Base-by-base conservation (phyloP, 179 eudicot species). In the Drosera spatulata region DNA sequence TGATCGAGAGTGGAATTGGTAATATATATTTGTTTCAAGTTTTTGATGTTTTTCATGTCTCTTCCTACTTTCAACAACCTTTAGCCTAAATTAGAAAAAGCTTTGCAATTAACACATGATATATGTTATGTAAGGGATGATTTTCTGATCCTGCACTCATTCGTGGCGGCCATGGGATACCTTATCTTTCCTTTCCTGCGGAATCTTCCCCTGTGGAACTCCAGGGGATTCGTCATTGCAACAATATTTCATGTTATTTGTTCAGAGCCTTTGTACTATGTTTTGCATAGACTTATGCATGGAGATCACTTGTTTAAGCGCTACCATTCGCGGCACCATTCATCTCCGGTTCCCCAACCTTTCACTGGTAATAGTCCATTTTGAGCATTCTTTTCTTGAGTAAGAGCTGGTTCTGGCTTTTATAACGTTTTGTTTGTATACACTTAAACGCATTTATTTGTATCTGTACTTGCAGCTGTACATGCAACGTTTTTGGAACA, bases 1-100 rank as follows among this genome's bases (percentile, higher is more conserved):
- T 40, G 97, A 91, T 42, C 76, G 66, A 37, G 97, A 91, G 70
- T 88, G 95, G 94, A 61, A 91, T 68, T 91, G 98, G 98, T 91
- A 22, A 22, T 22, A 22, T 22, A 22, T 22, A 0, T 22, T 22
- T 22, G 33, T 22, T 22, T 22, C 33, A 22, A 22, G 33, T 22
- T 22, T 22, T 22, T 0, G 33, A 22, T 22, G 1, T 22, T 22
- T 22, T 22, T 1, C 33, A 22, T 22, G 33, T 22, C 33, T 22
- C 33, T 22, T 22, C 33, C 33, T 0, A 22, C 33, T 22, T 22
- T 22, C 33, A 22, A 22, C 33, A 22, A 22, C 33, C 33, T 22
- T 22, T 1, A 22, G 33, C 1, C 33, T 22, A 22, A 22, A 22
- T 22, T 22, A 22, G 33, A 22, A 22, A 22, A 22, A 22, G 1